phyloP scores from a whole-genome alignment of 2,329 filamentous ascomycete species.

The Colletotrichum gigasporum region DNA sequence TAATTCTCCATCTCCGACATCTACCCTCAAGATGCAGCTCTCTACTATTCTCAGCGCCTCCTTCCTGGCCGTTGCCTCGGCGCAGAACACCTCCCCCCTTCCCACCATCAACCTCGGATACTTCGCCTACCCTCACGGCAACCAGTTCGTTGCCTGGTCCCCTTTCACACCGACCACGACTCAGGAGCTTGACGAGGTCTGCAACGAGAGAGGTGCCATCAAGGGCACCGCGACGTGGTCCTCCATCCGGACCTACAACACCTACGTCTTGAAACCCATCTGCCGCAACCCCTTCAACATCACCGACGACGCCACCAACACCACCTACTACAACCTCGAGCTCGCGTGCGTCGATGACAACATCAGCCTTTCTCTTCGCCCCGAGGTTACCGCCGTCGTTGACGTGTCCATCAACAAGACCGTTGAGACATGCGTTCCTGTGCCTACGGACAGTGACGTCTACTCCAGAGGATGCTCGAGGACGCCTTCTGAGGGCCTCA shows the following conservation, averaged over 20 bases:
- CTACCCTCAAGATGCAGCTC: background rate
- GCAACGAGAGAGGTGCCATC: background rate
- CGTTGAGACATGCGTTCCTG: constrained; percentile 10
- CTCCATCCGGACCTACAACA: background rate
- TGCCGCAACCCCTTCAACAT: constrained; percentile 28
- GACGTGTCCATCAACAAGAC: constrained; percentile 11
- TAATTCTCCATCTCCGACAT: background rate
- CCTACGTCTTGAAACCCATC: constrained; percentile 9
- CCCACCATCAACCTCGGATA: constrained; percentile 23
- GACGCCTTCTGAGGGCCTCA: no score
- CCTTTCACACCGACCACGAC: constrained; percentile 22
- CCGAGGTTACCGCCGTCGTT: constrained; percentile 9
- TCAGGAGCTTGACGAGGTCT: background rate
- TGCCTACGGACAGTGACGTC: no score
- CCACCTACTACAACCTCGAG: constrained; percentile 18
- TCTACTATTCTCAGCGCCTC: background rate
- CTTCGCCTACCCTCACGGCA: background rate
- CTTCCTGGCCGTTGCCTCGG: background rate
- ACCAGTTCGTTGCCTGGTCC: constrained; percentile 17
- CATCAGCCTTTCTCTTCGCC: background rate
- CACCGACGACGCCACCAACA: background rate
- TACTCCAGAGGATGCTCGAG: no score
- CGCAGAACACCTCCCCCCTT: background rate
- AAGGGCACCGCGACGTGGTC: constrained; percentile 14
- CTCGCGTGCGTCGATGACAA: constrained; percentile 23